Conservation (phyloP, 1,284 basidiomycete species). For the Binderoboletus segoi region DNA sequence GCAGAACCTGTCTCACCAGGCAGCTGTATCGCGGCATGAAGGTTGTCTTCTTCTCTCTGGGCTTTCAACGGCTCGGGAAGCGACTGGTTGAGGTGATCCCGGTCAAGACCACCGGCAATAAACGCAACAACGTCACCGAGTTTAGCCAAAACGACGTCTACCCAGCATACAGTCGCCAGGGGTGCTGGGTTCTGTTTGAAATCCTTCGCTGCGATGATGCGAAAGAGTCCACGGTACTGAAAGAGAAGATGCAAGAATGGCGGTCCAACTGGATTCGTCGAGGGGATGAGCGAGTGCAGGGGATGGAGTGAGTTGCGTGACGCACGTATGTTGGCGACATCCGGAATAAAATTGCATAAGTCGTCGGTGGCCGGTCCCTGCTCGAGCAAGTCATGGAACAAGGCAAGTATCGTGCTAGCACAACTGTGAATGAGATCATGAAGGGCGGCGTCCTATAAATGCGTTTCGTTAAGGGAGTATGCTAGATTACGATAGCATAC, state of each 20-base stretch:
- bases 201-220: constrained; percentile 42
- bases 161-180: constrained; percentile 56
- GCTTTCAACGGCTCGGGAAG: constrained; percentile 37
- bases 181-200: constrained; percentile 19
- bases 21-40: constrained; percentile 63
- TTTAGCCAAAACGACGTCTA: constrained; percentile 60
- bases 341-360: constrained; percentile 17
- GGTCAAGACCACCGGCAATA: constrained; percentile 38
- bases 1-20: constrained; percentile 50
- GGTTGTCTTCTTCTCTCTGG: constrained; percentile 49
- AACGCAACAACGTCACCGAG: constrained; percentile 46
- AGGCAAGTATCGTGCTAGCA: constrained; percentile 39
- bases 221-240: constrained; percentile 50
- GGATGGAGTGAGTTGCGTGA: not conserved
- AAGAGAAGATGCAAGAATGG: constrained; percentile 47
- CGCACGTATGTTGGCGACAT: constrained; percentile 31
- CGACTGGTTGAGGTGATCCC: constrained; percentile 11
- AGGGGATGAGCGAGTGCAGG: constrained; percentile 6
- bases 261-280: constrained; percentile 23
- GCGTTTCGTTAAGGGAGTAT: not conserved
- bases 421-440: constrained; percentile 39
- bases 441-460: constrained; percentile 36
- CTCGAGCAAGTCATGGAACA: constrained; percentile 35
- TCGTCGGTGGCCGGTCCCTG: constrained; percentile 2
- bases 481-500: constrained; percentile 14